Base-by-base conservation (phyloP, 2,329 filamentous ascomycete species). In the Apiospora malaysiana region DNA sequence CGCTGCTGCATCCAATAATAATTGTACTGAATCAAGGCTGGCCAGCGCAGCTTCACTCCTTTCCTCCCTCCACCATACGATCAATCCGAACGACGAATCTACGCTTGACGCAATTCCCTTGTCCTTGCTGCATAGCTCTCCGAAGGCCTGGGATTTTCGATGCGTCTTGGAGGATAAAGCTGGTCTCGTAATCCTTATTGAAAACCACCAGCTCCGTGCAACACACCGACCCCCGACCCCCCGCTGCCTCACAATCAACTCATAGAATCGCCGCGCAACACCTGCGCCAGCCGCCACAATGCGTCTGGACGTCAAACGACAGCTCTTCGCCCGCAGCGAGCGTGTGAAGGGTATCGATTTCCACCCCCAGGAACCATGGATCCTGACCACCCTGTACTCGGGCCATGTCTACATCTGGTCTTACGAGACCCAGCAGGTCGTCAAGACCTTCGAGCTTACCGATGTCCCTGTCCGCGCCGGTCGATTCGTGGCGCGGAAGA, bases 381-480 rank as follows among this genome's bases (percentile, higher is more conserved):
- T 95, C 76, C 89, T 98, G 79, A 98, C 95, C 43, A 98, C 96
- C 32, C 87, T 99, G 75, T 99, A 99, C 85, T 97, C 94, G 94
- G 94, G 96, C 82, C 95, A 98, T 86, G 96, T 97, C 81, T 97
- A 98, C 86, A 98, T 99, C 81, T 98, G 96, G 95, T 98, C 95
- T 45, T 97, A 97, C 83, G 95, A 97, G 84, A 97, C 94, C 68
- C 94, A 97, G 82, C 93, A 95, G 74, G 95, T 98, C 74, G 94
- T 99, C 84, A 98, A 98, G 88, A 98, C 95, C 5, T 99, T 99
- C 83, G 96, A 99, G 85, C 91, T 98, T 75, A 98, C 95, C 81
- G 96, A 99, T 87, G 96, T 99, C 68, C 96, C 96, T 75, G 95
- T 99, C 71, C 93, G 96, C 83, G 96, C 96, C 73, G 96, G 96